Percentiles rank a stretch among this genome's conserved stretches.
Conservation (phyloP, 169 alveolate species). For the Plasmodium blacklocki region DNA sequence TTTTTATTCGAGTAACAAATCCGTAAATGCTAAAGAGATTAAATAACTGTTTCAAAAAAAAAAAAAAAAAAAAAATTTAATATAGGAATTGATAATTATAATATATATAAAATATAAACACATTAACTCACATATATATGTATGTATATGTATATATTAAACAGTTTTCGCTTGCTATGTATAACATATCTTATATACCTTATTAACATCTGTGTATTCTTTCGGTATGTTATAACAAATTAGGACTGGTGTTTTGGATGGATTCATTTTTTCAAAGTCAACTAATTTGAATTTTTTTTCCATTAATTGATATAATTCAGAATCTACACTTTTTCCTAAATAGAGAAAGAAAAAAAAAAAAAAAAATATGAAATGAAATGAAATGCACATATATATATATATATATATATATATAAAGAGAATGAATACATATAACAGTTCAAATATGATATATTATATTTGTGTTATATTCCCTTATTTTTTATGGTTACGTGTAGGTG, state of each 20-base stretch:
- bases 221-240: constrained; percentile 82
- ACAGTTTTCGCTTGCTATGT: too few relatives aligned
- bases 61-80: not conserved
- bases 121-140: not conserved
- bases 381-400: not conserved
- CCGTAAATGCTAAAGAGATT: constrained; percentile 84
- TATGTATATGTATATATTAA: not conserved
- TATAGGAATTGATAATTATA: not conserved
- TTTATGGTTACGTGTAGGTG: constrained; percentile 55
- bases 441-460: not conserved
- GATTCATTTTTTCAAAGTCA: constrained; percentile 77
- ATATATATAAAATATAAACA: not conserved
- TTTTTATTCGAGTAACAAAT: constrained; percentile 79
- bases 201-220: constrained; percentile 77
- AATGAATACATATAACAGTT: too few relatives aligned
- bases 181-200: constrained; percentile 27
- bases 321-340: constrained; percentile 36
- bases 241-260: constrained; percentile 83
- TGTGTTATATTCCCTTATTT: not conserved
- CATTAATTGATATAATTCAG: constrained; percentile 60
- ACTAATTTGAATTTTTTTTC: constrained; percentile 77
- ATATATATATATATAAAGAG: too few relatives aligned
- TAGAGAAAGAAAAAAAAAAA: not conserved
- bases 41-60: constrained; percentile 74
- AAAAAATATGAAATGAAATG: not conserved